These are phyloP conservation scores for Multifurca ochricompacta DNA, from an alignment of 768 basidiomycete species.

Conservation along the genomic window DNA sequence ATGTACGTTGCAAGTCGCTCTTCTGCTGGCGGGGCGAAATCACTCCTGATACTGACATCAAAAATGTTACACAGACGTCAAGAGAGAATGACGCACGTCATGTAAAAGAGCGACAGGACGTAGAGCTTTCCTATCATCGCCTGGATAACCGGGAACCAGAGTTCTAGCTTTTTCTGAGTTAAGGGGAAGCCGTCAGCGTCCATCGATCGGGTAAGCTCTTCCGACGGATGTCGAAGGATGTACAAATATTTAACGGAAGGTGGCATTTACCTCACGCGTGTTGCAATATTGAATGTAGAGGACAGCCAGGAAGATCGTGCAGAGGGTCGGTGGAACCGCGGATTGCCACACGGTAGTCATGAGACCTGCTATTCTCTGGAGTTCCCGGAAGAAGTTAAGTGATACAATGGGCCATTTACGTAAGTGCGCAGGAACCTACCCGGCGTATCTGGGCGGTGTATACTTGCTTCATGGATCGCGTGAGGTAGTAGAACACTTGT, in stretches of 20 bases:
- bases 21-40: neutral
- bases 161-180: neutral
- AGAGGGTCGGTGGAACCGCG: conserved; percentile 8
- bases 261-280: neutral
- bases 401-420: neutral
- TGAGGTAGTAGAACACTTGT: conserved; percentile 5
- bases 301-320: neutral
- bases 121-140: conserved; percentile 13
- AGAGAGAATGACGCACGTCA: neutral
- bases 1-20: neutral
- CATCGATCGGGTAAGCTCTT: neutral
- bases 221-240: neutral
- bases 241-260: neutral
- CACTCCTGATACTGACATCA: conserved; percentile 1
- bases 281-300: neutral
- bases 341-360: conserved; percentile 7
- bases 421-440: neutral
- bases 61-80: neutral
- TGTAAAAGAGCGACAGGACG: conserved; percentile 10
- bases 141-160: conserved; percentile 1
- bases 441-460: neutral
- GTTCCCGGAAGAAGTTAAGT: neutral
- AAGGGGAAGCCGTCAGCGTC: neutral
- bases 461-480: conserved; percentile 2
- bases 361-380: conserved; percentile 1